These are phyloP conservation scores for Corylus heterophylla DNA, from an alignment of 306 rosid species.

Conservation along the genomic window DNA sequence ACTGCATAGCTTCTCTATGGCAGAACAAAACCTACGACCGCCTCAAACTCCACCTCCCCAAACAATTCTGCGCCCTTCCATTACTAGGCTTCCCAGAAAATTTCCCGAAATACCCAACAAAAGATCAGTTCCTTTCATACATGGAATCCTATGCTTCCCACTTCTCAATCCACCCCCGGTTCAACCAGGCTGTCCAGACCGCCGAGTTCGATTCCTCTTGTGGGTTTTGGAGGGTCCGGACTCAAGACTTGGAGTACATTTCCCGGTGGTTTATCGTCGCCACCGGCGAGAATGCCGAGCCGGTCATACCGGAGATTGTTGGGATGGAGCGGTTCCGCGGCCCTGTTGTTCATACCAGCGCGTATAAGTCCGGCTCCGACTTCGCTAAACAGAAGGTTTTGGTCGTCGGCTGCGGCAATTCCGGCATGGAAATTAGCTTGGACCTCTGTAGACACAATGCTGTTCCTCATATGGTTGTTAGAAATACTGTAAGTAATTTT, in stretches of 20 bases:
- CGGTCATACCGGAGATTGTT: slow-evolving; percentile 50
- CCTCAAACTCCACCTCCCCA: slow-evolving; percentile 89
- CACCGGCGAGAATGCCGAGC: slow-evolving; percentile 94
- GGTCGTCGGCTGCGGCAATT: slow-evolving; percentile 93
- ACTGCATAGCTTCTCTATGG: slow-evolving; percentile 87
- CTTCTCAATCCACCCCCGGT: slow-evolving; percentile 60
- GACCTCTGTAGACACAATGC: slow-evolving; percentile 89
- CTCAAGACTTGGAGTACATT: slow-evolving; percentile 43
- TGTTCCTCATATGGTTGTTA: slow-evolving; percentile 71
- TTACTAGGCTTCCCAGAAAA: slow-evolving; percentile 52
- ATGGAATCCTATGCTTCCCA: slow-evolving; percentile 70
- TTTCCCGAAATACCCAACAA: slow-evolving; percentile 83
- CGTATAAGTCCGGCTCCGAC: slow-evolving; percentile 59
- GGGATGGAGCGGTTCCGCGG: slow-evolving; percentile 64
- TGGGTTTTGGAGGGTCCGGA: slow-evolving; percentile 58
- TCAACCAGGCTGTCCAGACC: slow-evolving; percentile 55
- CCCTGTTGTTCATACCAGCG: slow-evolving; percentile 54
- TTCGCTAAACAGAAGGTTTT: slow-evolving; percentile 61
- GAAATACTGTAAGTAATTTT: slow-evolving; percentile 65
- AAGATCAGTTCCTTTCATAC: slow-evolving; percentile 75
- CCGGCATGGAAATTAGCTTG: slow-evolving; percentile 99
- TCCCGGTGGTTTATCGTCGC: slow-evolving; percentile 85
- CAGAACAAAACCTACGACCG: slow-evolving; percentile 73
- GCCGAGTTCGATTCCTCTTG: slow-evolving; percentile 48
- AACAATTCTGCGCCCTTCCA: slow-evolving; percentile 78